Base-by-base conservation (phyloP, 148 eudicot genomes). In the Silene uniflora region DNA sequence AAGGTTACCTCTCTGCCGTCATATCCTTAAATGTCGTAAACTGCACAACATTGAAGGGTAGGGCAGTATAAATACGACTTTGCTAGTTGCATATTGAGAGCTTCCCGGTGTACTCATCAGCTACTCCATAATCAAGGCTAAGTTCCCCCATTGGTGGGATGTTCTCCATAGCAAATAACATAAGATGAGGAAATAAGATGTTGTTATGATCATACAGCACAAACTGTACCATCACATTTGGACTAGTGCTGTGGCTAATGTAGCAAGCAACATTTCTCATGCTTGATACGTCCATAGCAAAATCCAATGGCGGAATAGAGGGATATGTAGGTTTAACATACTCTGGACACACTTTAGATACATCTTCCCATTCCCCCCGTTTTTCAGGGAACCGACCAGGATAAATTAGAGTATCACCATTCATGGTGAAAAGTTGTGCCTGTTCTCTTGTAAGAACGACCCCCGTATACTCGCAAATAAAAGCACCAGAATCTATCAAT, bases 71-170 rank as follows among this genome's bases (percentile, higher is more conserved):
- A 16, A 62, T 27, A 71, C 71, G 39, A 64, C 65, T 79, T 74
- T 56, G 72, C 81, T 82, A 86, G 82, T 87, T 82, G 84, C 93
- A 93, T 42, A 93, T 91, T 56, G 89, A 81, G 78, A 88, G 89
- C 77, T 88, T 90, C 72, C 86, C 93, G 10, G 86, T 76, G 78
- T 83, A 83, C 71, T 93, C 96, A 86, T 89, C 92, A 54, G 93
- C 89, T 60, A 89, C 87, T 12, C 97, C 97, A 79, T 91, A 91
- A 82, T 91, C 98, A 77, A 93, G 85, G 79, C 90, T 89, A 56
- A 93, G 90, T 76, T 93, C 98, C 72, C 93, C 87, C 90, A 93
- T 62, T 6, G 98, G 98, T 25, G 98, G 92, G 64, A 93, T 89
- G 76, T 83, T 88, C 84, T 93, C 98, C 89, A 88, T 79, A 1